Base-by-base conservation (phyloP, 352 stramenopile genomes). In the Phytopythium oedochilum region DNA sequence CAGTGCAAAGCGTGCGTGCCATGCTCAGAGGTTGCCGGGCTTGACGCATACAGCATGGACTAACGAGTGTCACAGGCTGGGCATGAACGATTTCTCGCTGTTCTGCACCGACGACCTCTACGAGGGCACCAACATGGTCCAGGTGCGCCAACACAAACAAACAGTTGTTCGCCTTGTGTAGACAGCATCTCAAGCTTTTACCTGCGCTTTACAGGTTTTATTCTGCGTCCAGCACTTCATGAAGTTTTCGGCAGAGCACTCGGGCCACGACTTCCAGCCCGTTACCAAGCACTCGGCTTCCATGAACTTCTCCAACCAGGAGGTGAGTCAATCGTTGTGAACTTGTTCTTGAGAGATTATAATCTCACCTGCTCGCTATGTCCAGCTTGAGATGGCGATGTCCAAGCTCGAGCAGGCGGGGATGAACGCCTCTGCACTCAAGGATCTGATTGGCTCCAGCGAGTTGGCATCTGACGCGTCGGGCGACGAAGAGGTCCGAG, bases 101-200 rank as follows among this genome's bases (percentile, higher is more conserved):
- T 92, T 94, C 51, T 91, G 81, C 62, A 92, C 83, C 7, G 83
- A 91, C 46, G 81, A 94, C 58, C 57, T 94, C 34, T 93, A 92
- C 57, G 81, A 92, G 55, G 83, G 83, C 52, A 91, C 77, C 38
- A 89, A 94, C 51, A 89, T 94, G 78, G 79, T 94, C 3, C 80
- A 90, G 61, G 77, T 75, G 28, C 10, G 49, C 44, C 12, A n/a
- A n/a, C n/a, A n/a, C n/a, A n/a, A n/a, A n/a, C n/a, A n/a, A n/a
- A n/a, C n/a, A n/a, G n/a, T n/a, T n/a, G n/a, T 2, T 36, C 5
- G 14, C 5, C 32, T 36, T 17, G 23, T 42, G 9, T 48, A 28
- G 39, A 28, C n/a, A 17, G 0, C 2, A 6, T 34, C 23, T 34
- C 32, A 46, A 35, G 11, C 23, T 5, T 20, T 17, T 35, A 1